phyloP scores from a whole-genome alignment of 345 rosid genomes.

The Euphorbia lathyris region DNA sequence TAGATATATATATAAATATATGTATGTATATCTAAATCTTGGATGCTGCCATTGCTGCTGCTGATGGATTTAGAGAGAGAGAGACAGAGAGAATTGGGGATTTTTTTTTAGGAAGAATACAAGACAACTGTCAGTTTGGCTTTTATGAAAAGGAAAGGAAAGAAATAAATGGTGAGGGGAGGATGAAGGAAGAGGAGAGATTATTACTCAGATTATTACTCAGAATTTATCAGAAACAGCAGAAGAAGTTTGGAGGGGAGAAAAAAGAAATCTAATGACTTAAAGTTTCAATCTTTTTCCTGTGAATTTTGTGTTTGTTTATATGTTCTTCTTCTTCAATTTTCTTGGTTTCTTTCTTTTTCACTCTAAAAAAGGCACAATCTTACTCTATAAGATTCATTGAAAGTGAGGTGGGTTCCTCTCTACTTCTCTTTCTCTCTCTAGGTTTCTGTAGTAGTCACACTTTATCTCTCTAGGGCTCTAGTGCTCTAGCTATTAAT shows the following conservation, averaged over 20 bases:
- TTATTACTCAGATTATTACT: too few relatives aligned
- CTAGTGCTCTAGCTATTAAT: not conserved
- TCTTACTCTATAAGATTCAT: slow-evolving; percentile 12
- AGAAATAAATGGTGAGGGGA: slow-evolving; percentile 21
- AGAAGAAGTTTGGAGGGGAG: too few relatives aligned
- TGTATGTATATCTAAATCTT: not conserved
- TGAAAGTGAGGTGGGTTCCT: slow-evolving; percentile 36
- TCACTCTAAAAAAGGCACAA: too few relatives aligned
- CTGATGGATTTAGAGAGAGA: slow-evolving; percentile 5
- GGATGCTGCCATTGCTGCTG: slow-evolving; percentile 20
- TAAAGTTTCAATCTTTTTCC: too few relatives aligned
- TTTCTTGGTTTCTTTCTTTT: too few relatives aligned
- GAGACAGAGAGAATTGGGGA: not conserved
- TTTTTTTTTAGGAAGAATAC: too few relatives aligned
- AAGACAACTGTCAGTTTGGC: slow-evolving; percentile 44
- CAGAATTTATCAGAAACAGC: too few relatives aligned
- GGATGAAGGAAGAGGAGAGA: too few relatives aligned
- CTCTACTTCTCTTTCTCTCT: slow-evolving; percentile 9
- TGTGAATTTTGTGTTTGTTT: too few relatives aligned
- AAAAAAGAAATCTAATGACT: too few relatives aligned
- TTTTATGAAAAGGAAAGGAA: slow-evolving; percentile 14
- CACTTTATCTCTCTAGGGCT: slow-evolving; percentile 21
- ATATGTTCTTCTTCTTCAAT: not conserved
- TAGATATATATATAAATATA: not conserved
- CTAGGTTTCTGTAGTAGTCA: not conserved